Evolutionary conservation across 2,329 filamentous ascomycete species (phyloP), one percentile per base, ranked within the genome.

Genomic region (Phaeophleospora eucalypticola): DNA sequence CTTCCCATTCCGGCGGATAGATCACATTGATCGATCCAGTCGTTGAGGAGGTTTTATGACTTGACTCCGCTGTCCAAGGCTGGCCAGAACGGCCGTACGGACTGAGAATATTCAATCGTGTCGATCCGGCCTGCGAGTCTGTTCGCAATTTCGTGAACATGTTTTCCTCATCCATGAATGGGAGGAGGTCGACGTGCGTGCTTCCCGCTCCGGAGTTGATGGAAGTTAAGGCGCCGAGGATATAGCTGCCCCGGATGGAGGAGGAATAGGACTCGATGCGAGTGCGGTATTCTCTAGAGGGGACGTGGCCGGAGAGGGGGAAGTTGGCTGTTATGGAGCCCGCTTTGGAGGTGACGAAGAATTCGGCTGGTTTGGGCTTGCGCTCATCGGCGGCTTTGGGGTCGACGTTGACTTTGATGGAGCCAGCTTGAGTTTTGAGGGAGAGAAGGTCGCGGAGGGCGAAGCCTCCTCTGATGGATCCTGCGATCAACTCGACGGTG

Each of bases 1-100:
- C 71, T 36, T 68, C 64, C 71, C 71, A 73, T 42, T 68, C 65
- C 29, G 67, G 57, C 3, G 71, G 69, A 48, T 73, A 73, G 1
- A 52, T 52, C 4, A 74, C 41, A 7, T 64, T 54, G 7, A 73
- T 59, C 3, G 68, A 64, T 3, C 60, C 61, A 19, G 51, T 57
- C 3, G 44, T 46, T 3, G 65, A 68, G 2, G 56, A 55, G 19
- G 58, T 67, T 27, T 61, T 67, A 36, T 73, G 71, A 6, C 53
- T 52, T 18, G 66, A 67, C 1, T 52, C 53, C 12, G 72, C 42
- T 1, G 41, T 38, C 35, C 53, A 50, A 1, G 41, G 51, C 4
- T 59, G 39, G 0, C 56, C 54, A 1, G 51, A 33, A 12, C 56
- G 47, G 19, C 58, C 56, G 46, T 69, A 68, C 1, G 69, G 64